These are phyloP conservation scores for Vitis rotundifolia DNA, from an alignment of 164 flowering plant species.

Conservation along the genomic window DNA sequence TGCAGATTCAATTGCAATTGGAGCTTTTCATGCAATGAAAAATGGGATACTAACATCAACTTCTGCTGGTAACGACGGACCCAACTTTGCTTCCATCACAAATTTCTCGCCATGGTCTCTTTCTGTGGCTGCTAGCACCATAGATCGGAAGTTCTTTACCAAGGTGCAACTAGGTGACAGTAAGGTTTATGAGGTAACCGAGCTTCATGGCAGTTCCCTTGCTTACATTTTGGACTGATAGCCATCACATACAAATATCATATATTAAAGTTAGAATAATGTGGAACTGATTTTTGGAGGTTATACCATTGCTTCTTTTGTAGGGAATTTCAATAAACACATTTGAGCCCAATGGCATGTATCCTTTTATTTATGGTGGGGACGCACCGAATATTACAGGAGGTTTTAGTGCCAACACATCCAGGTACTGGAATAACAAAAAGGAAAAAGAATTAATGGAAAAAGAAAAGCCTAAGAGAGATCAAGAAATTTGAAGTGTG, in stretches of 20 bases:
- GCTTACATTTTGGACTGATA: not conserved
- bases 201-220: not conserved
- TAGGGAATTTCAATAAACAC: conserved; percentile 37
- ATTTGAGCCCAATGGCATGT: conserved; percentile 12
- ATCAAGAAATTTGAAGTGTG: too few species aligned
- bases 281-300: too few species aligned
- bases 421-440: conserved; percentile 20
- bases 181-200: conserved; percentile 22
- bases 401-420: conserved; percentile 8
- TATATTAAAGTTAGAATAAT: too few species aligned
- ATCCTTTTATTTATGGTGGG: conserved; percentile 31
- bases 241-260: too few species aligned
- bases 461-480: too few species aligned
- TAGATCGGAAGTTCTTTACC: conserved; percentile 29
- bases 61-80: conserved; percentile 41
- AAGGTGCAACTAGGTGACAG: conserved; percentile 28
- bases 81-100: conserved; percentile 14
- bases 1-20: conserved; percentile 29
- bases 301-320: not conserved
- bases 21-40: conserved; percentile 38
- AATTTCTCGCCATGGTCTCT: conserved; percentile 46
- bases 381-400: conserved; percentile 26
- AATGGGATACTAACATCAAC: conserved; percentile 31
- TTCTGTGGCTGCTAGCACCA: conserved; percentile 43
- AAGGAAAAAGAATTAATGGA: too few species aligned